Conservation (phyloP, 345 rosid genomes). For the Pugionium cornutum region DNA sequence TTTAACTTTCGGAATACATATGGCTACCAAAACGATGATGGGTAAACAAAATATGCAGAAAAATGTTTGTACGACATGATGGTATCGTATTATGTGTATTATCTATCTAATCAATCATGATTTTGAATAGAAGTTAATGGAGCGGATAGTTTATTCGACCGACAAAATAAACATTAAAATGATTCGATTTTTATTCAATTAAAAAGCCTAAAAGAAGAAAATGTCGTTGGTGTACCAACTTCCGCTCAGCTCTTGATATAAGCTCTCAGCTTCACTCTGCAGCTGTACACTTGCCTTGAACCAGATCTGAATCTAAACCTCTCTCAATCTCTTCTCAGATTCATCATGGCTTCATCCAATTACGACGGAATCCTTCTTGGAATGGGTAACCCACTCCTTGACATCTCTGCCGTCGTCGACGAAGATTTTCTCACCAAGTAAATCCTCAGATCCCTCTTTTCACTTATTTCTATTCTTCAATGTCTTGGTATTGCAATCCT, state of each 20-base stretch:
- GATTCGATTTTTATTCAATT: not conserved
- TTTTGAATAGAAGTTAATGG: not conserved
- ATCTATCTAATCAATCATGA: not conserved
- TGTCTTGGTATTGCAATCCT: not conserved
- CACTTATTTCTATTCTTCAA: not conserved
- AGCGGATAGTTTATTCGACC: no score
- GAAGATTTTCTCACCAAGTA: conserved; percentile 71
- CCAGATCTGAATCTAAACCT: conserved; percentile 36
- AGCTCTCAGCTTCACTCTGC: conserved; percentile 2
- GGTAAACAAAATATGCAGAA: no score
- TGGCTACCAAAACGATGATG: no score
- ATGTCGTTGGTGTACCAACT: conserved; percentile 37
- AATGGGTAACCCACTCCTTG: conserved; percentile 96
- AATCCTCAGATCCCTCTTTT: not conserved
- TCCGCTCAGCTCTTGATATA: not conserved
- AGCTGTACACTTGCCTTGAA: not conserved
- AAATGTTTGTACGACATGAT: not conserved
- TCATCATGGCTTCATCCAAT: conserved; percentile 27
- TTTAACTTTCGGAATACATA: no score
- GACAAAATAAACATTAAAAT: not conserved
- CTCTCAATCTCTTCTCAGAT: conserved; percentile 4
- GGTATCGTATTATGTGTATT: not conserved
- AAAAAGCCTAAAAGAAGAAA: not conserved
- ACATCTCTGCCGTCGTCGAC: conserved; percentile 89
- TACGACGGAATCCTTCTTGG: conserved; percentile 70